Conservation (phyloP, 495 filamentous ascomycete species). For the Penicillium roqueforti region DNA sequence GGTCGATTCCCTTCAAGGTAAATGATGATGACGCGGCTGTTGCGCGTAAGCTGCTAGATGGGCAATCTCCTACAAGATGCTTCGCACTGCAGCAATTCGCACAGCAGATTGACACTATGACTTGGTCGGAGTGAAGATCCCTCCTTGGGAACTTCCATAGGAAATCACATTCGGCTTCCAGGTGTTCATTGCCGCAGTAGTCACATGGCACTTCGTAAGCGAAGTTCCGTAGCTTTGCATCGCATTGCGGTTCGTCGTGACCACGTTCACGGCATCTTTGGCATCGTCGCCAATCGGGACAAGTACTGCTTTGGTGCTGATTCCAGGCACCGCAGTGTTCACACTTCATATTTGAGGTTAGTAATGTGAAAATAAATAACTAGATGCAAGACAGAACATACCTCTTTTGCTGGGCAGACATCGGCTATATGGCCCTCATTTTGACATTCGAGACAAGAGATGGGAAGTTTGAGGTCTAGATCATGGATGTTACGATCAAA, state of each 20-base stretch:
- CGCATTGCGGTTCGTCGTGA: slow-evolving; percentile 36
- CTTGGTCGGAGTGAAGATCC: slow-evolving; percentile 19
- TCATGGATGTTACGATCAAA: slow-evolving; percentile 58
- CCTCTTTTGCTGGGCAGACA: slow-evolving; percentile 44
- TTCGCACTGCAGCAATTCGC: slow-evolving; percentile 42
- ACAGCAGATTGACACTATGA: slow-evolving; percentile 45
- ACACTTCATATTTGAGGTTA: slow-evolving; percentile 28
- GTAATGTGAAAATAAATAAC: not conserved
- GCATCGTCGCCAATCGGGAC: slow-evolving; percentile 42
- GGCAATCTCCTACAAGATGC: slow-evolving; percentile 48
- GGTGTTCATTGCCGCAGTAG: slow-evolving; percentile 41
- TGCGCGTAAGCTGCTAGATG: slow-evolving; percentile 20
- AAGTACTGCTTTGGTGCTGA: slow-evolving; percentile 34
- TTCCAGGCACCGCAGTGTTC: slow-evolving; percentile 40
- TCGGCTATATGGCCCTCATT: slow-evolving; percentile 42
- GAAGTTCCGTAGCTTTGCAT: slow-evolving; percentile 36
- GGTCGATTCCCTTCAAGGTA: slow-evolving; percentile 34
- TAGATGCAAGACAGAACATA: slow-evolving; percentile 12
- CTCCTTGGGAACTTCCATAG: slow-evolving; percentile 36
- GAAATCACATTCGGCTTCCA: slow-evolving; percentile 42
- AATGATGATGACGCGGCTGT: slow-evolving; percentile 29
- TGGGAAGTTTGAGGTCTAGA: slow-evolving; percentile 61
- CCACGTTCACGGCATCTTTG: slow-evolving; percentile 45
- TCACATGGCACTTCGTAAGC: slow-evolving; percentile 42
- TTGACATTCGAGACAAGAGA: slow-evolving; percentile 47